Base-by-base conservation (phyloP, 306 rosid genomes). In the Corylus americana region DNA sequence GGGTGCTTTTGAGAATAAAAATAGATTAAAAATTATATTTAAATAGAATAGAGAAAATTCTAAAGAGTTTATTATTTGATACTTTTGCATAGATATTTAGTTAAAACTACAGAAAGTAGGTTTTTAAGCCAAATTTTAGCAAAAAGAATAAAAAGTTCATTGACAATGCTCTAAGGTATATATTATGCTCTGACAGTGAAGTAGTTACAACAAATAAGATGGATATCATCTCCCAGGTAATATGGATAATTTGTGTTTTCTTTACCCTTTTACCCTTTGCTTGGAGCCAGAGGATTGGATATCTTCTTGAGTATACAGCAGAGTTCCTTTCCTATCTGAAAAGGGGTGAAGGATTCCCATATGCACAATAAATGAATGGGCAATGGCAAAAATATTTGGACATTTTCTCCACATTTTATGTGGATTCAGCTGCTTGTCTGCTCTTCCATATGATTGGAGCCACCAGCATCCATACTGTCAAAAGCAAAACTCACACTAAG, bases 391-490 rank as follows among this genome's bases (percentile, higher is more conserved):
- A 55, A 27, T 18, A 4, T 13, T 7, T 17, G 17, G 14, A 18
- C 73, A 59, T 11, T 62, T 42, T 57, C 25, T 37, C 63, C 74
- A 37, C 16, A 74, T 55, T 48, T 86, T 75, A 87, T 70, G 85
- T 48, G 4, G 97, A 82, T 74, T 83, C 89, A 62, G 47, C 69
- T 74, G 76, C 71, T 12, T 91, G 80, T 78, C 86, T 90, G 75
- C 77, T 63, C 77, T 90, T 89, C 97, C 92, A 88, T 82, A 96
- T 55, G 75, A 90, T 78, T 51, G 96, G 98, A 85, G 97, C 90
- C 77, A 96, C 76, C 83, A 90, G 82, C 90, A 96, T 89, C 99
- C 99, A 96, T 42, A 93, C 99, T 96, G 92, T 82, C 61, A 83
- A 67, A n/a, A 49, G 27, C 17, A 61, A 7, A 45, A 67, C 80